These are phyloP conservation scores for Chlorella sp. DNA, from an alignment of 139 green algal species.

Conservation along the genomic window DNA sequence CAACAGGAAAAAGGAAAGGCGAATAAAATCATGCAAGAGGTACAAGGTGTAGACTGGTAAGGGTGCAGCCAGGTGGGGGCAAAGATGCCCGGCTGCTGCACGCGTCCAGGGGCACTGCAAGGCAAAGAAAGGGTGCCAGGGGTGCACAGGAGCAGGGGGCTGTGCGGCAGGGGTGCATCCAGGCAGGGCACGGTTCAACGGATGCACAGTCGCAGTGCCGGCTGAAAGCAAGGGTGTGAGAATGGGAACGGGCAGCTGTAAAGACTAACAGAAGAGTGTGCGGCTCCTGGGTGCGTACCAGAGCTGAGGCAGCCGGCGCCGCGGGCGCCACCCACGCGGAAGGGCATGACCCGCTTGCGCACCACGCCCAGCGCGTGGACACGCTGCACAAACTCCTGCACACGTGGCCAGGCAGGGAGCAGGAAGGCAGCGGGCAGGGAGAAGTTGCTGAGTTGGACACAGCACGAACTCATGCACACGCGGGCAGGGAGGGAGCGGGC, in stretches of 20 bases:
- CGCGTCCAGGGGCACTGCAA: no score
- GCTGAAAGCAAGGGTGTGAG: no score
- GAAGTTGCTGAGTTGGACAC: not conserved
- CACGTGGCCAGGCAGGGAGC: not conserved
- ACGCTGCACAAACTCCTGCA: slow-evolving; percentile 22
- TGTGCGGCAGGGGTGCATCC: not conserved
- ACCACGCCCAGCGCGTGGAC: slow-evolving; percentile 17
- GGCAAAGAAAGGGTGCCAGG: no score
- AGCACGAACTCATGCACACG: not conserved
- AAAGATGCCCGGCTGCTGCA: no score
- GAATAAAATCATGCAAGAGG: no score
- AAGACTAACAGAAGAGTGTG: no score
- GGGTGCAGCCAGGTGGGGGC: not conserved
- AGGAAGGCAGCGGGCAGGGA: not conserved
- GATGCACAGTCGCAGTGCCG: no score
- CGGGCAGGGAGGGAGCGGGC: no score
- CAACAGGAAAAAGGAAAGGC: not conserved
- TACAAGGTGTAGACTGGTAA: no score
- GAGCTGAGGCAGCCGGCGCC: slow-evolving; percentile 5
- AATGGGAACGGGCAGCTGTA: no score
- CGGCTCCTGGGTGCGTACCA: not conserved
- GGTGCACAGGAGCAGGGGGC: no score
- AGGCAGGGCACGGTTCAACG: no score
- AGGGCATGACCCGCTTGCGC: slow-evolving; percentile 24
- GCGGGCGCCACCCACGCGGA: not conserved